A percentile compares a stretch with the other conserved stretches of the same genome.
These are phyloP conservation scores for Ganoderma lingzhi DNA, from an alignment of 1,284 basidiomycete species.

Conservation along the genomic window DNA sequence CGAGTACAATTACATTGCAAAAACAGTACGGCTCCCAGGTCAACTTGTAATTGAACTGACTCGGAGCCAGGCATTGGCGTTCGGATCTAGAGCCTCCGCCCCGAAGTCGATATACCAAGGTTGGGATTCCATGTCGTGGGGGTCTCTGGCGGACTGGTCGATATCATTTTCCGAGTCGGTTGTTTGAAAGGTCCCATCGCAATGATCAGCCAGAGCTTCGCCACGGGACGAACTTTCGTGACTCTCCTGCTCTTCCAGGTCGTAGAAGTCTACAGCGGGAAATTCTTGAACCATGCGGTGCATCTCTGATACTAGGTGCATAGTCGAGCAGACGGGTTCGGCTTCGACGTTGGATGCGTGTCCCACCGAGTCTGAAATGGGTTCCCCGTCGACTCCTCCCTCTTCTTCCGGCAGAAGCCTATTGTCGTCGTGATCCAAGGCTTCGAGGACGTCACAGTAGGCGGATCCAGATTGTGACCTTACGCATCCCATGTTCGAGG, in stretches of 20 bases:
- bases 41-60: too few relatives aligned
- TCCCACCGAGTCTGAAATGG: background rate
- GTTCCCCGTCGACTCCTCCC: constrained; percentile 4
- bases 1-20: too few relatives aligned
- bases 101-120: background rate
- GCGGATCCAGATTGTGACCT: background rate
- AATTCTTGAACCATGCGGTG: background rate
- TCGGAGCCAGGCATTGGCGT: background rate
- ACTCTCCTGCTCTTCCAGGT: background rate
- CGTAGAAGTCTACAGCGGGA: background rate
- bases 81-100: background rate
- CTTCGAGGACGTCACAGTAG: background rate
- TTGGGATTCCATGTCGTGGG: background rate
- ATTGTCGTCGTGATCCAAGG: background rate
- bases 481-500: background rate
- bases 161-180: background rate
- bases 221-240: background rate
- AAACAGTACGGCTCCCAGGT: too few relatives aligned
- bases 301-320: too few relatives aligned
- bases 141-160: background rate
- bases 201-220: background rate
- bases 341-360: too few relatives aligned
- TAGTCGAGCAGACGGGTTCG: too few relatives aligned
- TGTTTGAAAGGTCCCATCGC: background rate
- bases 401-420: constrained; percentile 5